Percentiles rank a stretch among this genome's conserved stretches.
These are phyloP conservation scores for Geosmithia morbida DNA, from an alignment of 2,329 filamentous ascomycete genomes.

Conservation along the genomic window DNA sequence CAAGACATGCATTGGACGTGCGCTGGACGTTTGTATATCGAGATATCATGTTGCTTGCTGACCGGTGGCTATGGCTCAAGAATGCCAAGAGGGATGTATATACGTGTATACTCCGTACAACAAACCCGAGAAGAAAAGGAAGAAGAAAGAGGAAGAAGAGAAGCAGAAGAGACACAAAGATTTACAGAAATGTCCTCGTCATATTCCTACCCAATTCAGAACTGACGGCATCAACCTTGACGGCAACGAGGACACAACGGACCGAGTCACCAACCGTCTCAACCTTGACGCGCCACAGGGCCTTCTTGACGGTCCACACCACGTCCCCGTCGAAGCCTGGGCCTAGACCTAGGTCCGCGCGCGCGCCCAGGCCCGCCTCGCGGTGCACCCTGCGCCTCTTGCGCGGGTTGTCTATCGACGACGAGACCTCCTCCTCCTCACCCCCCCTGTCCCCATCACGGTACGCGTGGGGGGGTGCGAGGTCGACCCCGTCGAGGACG, in stretches of 20 bases:
- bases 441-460: conserved; percentile 12
- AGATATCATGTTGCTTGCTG: too few relatives aligned
- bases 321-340: conserved; percentile 16
- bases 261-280: conserved; percentile 37
- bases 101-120: too few relatives aligned
- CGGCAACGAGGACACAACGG: conserved; percentile 60
- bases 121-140: too few relatives aligned
- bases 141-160: too few relatives aligned
- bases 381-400: conserved; percentile 27
- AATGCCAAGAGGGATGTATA: too few relatives aligned
- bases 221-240: conserved; percentile 61
- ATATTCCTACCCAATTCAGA: conserved; percentile 53
- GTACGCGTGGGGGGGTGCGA: conserved; percentile 19
- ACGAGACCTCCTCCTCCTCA: conserved; percentile 8
- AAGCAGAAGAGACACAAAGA: too few relatives aligned
- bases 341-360: too few relatives aligned
- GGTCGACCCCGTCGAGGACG: conserved; percentile 36
- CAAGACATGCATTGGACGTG: too few relatives aligned
- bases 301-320: conserved; percentile 50
- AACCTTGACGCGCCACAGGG: conserved; percentile 60
- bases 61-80: too few relatives aligned
- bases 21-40: too few relatives aligned
- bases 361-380: too few relatives aligned
- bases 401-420: conserved; percentile 19
- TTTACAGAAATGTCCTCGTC: conserved; percentile 44